phyloP scores from a whole-genome alignment of 1,284 basidiomycete genomes.

The Marasmius oreades region DNA sequence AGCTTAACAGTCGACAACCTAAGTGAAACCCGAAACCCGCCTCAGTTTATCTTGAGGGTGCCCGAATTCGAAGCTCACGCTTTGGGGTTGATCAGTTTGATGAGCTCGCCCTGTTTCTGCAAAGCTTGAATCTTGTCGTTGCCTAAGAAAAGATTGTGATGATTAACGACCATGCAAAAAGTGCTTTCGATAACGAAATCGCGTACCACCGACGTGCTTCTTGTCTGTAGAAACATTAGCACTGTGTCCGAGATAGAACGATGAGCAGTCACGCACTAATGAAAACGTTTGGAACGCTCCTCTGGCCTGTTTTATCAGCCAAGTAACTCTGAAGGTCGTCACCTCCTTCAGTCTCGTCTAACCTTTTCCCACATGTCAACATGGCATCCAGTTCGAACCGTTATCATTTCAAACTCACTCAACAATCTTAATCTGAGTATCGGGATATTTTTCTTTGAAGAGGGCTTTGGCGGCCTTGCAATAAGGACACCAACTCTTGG shows the following conservation, averaged over 20 bases:
- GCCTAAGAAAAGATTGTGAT: no score
- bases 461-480: conserved; percentile 47
- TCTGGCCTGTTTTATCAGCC: conserved; percentile 41
- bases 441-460: conserved; percentile 35
- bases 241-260: not conserved
- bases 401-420: conserved; percentile 42
- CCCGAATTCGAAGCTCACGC: no score
- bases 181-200: no score
- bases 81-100: no score
- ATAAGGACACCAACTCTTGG: conserved; percentile 52
- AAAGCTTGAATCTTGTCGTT: no score
- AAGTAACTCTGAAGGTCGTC: conserved; percentile 46
- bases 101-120: no score
- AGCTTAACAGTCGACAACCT: no score
- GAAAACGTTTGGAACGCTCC: conserved; percentile 53
- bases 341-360: conserved; percentile 35
- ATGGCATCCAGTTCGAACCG: not conserved
- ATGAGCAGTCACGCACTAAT: conserved; percentile 37
- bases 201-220: conserved; percentile 39
- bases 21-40: no score
- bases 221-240: conserved; percentile 6
- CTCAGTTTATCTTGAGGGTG: no score
- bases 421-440: conserved; percentile 37
- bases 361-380: conserved; percentile 8
- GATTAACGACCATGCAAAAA: no score